These are phyloP conservation scores for Tylopilus subfusipes DNA, from an alignment of 768 basidiomycete species.

Conservation along the genomic window DNA sequence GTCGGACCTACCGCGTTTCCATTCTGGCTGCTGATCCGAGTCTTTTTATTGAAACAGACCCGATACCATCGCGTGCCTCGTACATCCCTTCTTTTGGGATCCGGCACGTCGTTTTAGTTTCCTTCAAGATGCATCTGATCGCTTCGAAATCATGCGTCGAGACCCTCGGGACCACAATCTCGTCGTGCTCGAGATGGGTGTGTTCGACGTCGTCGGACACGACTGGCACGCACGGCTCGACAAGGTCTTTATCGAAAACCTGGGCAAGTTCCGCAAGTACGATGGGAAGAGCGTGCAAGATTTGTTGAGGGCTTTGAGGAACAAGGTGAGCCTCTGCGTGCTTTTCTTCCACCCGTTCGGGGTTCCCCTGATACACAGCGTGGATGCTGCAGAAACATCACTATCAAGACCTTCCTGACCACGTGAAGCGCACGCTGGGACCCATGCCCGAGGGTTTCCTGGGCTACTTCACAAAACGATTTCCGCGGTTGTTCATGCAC, in stretches of 20 bases:
- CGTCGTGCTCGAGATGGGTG: constrained; percentile 67
- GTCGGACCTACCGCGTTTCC: constrained; percentile 24
- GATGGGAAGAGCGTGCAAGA: constrained; percentile 90
- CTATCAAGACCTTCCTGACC: constrained; percentile 94
- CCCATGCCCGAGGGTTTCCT: constrained; percentile 92
- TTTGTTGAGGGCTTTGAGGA: constrained; percentile 85
- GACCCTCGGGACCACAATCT: constrained; percentile 82
- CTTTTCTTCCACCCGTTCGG: neutral
- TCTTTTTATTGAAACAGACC: constrained; percentile 49
- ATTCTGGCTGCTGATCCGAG: constrained; percentile 1
- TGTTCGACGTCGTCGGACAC: constrained; percentile 69
- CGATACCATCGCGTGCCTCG: constrained; percentile 79
- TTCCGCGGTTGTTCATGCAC: constrained; percentile 87
- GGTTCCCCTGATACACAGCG: constrained; percentile 8
- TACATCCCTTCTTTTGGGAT: constrained; percentile 98
- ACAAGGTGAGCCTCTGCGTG: constrained; percentile 64
- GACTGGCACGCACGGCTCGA: constrained; percentile 91
- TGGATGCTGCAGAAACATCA: constrained; percentile 81
- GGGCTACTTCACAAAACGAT: constrained; percentile 90
- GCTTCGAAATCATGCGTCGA: constrained; percentile 96
- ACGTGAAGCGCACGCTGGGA: constrained; percentile 84
- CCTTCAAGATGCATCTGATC: constrained; percentile 96
- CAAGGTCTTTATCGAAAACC: constrained; percentile 85
- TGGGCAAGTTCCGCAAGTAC: constrained; percentile 98
- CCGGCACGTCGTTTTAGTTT: constrained; percentile 80